Base-by-base conservation (phyloP, 805 yeast genomes). In the Schwanniomyces yamadae region DNA sequence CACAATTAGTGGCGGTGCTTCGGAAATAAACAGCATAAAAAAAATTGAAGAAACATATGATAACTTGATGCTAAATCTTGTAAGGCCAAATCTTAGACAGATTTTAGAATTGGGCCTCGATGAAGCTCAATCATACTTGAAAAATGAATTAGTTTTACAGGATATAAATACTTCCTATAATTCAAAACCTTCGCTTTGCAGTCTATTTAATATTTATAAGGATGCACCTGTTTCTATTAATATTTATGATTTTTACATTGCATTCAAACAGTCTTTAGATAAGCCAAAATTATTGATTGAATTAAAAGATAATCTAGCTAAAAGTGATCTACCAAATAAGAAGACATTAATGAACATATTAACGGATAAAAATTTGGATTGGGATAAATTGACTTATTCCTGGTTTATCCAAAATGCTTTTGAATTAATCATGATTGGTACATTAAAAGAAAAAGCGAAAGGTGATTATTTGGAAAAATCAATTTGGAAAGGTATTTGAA, bases 381-480 rank as follows among this genome's bases (percentile, higher is more conserved):
- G 93, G 88, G 82, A 81, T 29, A 74, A 77, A 41, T 48, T 81
- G 31, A 62, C 80, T 0, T 64, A 84, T 45, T 75, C 87, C 3
- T 77, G 93, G 77, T 89, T 89, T 53, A 61, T 84, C 41, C 90
- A 84, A 46, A 79, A 80, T 13, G 69, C 90, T 32, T 75, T 75
- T 17, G 95, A 88, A 52, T 65, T 89, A 40, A 76, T 78, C 39
- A 63, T 75, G 43, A 61, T 84, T 37, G 96, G 96, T 0, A 61
- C 86, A 31, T 54, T 87, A 13, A 79, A 78, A 45, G 83, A 81
- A 34, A 74, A 73, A 28, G 62, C 80, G 11, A 80, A 78, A 54
- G 75, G 77, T 20, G 89, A 84, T 46, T 67, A 72, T 37, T 64
- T 85, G 27, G 91, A 85, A 47, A 86, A 83, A 50, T 66, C 79